Evolutionary conservation across 1,284 basidiomycete species (phyloP).

Genomic region (Anthracocystis panici-leucophaei): DNA sequence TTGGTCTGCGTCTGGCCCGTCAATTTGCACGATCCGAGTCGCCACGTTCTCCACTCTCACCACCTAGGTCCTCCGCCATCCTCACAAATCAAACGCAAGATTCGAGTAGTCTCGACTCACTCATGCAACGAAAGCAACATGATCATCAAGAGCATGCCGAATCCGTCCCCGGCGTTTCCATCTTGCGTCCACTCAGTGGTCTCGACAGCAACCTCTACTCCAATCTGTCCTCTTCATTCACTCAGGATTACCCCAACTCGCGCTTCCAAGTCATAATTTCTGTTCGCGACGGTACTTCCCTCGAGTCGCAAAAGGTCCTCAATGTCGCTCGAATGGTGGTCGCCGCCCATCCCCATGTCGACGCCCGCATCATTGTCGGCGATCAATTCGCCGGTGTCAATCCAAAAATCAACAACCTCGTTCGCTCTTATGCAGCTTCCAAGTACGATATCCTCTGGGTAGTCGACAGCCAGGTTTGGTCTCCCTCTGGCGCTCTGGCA

Average conservation of each 20-base stretch:
- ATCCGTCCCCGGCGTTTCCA: slow-evolving; percentile 57
- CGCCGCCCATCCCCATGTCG: slow-evolving; percentile 57
- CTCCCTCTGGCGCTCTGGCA: slow-evolving; percentile 82
- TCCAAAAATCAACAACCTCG: slow-evolving; percentile 97
- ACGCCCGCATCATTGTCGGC: slow-evolving; percentile 64
- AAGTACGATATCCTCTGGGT: slow-evolving; percentile 94
- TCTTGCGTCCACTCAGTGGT: slow-evolving; percentile 66
- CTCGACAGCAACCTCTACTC: slow-evolving; percentile 65
- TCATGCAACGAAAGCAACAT: slow-evolving; percentile 74
- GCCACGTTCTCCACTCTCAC: slow-evolving; percentile 40
- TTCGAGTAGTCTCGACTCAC: slow-evolving; percentile 70
- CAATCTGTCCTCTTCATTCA: slow-evolving; percentile 65
- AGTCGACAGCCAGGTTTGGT: slow-evolving; percentile 90
- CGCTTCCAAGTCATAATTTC: slow-evolving; percentile 65
- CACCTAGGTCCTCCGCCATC: slow-evolving; percentile 34
- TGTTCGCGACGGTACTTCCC: slow-evolving; percentile 42
- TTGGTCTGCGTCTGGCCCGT: slow-evolving; percentile 76
- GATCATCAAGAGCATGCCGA: slow-evolving; percentile 77
- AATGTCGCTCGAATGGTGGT: slow-evolving; percentile 58
- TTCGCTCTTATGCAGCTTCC: slow-evolving; percentile 82
- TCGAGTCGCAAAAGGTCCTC: slow-evolving; percentile 62
- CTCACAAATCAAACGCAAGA: slow-evolving; percentile 75
- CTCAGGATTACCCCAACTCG: slow-evolving; percentile 61
- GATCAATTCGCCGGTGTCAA: slow-evolving; percentile 81
- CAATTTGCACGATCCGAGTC: slow-evolving; percentile 23